Base-by-base conservation (phyloP, 805 yeast species). In the Yarrowia yakushimensis region DNA sequence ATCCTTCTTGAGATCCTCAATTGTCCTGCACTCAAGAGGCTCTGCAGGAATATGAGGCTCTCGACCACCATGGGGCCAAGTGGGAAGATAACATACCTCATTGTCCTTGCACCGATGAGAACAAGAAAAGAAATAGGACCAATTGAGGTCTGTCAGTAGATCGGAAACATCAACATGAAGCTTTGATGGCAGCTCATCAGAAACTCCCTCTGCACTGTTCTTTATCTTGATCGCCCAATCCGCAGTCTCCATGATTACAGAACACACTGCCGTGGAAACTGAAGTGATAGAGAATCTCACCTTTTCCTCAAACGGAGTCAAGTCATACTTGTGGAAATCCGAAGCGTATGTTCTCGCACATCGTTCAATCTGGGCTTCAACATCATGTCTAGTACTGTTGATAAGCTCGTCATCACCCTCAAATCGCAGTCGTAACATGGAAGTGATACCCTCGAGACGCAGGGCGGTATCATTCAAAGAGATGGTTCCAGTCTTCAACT, bases 21-120 rank as follows among this genome's bases (percentile, higher is more conserved):
- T 15, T 5, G 39, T 31, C n/a, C 18, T 13, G 10, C 55, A 48
- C 30, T 22, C 13, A 10, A 48, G 28, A 4, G 55, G 39, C 20
- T 48, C 55, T 2, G 39, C 55, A 15, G 55, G 55, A n/a, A 57
- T 41, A 27, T 30, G 36, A 6, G 63, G 37, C 23, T 41, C 55
- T 48, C 39, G 20, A 2, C 55, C 55, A 7, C 55, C 55, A 48
- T 48, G 55, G 9, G 55, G 55, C 55, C 55, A 48, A 10, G 39
- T 31, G n/a, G 55, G 55, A 10, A 48, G 55, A n/a, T 48, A 48
- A 10, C 55, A 48, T 12, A 48, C 55, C n/a, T 48, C 55, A 13
- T 48, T 20, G 22, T 48, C 55, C 27, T 48, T 48, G 39, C 55
- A 48, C n/a, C 55, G 9, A 6, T 48, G 55, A 20, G 39, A 31